Base-by-base conservation (phyloP, 805 yeast genomes). In the Monosporozyma aerobia region DNA sequence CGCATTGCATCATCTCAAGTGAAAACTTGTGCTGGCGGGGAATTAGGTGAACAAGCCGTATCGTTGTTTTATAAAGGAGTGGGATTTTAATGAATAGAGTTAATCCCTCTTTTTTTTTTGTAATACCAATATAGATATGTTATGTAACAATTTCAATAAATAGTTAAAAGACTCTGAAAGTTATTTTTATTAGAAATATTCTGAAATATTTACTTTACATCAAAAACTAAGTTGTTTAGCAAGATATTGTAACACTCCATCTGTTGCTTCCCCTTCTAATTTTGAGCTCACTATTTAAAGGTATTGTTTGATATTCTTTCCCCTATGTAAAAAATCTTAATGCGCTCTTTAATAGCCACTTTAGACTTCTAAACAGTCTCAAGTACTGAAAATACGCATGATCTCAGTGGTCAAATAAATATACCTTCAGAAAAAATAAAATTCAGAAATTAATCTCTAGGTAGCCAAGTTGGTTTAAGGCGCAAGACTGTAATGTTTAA, bases 41-140 rank as follows among this genome's bases (percentile, higher is more conserved):
- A 97, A 50, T 98, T 92, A 72, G 80, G 95, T 60, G 99, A 92
- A 69, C 82, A 92, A 62, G 98, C 98, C 2, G 78, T 94, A 69
- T 82, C 94, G 52, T 76, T 92, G 60, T 72, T 92, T 51, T 92
- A 92, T 73, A 84, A 83, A 65, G 94, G 88, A 7, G 79, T 84
- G 57, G 95, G 90, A 16, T 71, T 83, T 58, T 76, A 70, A 47
- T 40, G 19, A 19, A 19, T 19, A 19, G 19, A 19, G 19, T 1
- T 19, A 19, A 19, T 19, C 19, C 19, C 19, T 19, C 2, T 19
- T 19, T 19, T 19, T 2, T 19, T 19, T 19, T 19, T 19, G 19
- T 19, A 16, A 40, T 14, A 40, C 10, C 19, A 40, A 2, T 40
- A 40, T 40, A 40, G 10, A 40, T 5, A 40, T 19, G 8, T 40